These are phyloP conservation scores for Cicer judaicum DNA, from an alignment of 306 rosid species.

Conservation along the genomic window DNA sequence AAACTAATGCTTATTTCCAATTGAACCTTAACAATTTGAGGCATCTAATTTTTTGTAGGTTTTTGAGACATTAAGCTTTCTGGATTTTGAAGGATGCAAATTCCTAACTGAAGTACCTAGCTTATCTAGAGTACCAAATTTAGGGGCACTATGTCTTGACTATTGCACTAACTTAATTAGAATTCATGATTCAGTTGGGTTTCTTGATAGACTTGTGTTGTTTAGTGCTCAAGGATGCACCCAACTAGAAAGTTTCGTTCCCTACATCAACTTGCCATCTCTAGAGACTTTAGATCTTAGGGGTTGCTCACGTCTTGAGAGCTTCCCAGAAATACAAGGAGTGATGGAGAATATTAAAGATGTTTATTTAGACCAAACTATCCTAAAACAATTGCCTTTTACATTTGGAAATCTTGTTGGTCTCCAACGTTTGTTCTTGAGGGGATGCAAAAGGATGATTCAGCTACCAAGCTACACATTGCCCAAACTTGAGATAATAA, in stretches of 20 bases:
- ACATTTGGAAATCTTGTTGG: conserved; percentile 22
- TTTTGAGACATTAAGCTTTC: background rate
- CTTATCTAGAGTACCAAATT: conserved; percentile 1
- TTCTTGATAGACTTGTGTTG: conserved; percentile 13
- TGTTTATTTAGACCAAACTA: conserved; percentile 22
- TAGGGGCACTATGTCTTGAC: conserved; percentile 25
- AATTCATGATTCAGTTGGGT: conserved; percentile 27
- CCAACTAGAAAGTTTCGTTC: conserved; percentile 7
- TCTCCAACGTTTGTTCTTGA: conserved; percentile 1
- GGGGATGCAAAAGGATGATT: background rate
- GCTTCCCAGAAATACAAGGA: conserved; percentile 26
- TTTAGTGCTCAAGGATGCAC: conserved; percentile 32
- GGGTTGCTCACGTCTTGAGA: background rate
- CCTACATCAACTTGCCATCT: conserved; percentile 24
- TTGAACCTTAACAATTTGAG: background rate
- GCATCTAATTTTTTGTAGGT: background rate
- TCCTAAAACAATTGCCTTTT: conserved; percentile 13
- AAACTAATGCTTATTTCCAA: background rate
- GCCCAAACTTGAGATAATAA: conserved; percentile 28
- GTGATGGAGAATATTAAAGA: conserved; percentile 23
- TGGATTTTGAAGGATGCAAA: conserved; percentile 22
- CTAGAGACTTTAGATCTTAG: conserved; percentile 28
- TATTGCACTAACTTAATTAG: conserved; percentile 6
- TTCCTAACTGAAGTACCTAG: conserved; percentile 21
- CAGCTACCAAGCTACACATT: conserved; percentile 18